Conservation (phyloP, 768 basidiomycete species). For the Sarcodon sp. region DNA sequence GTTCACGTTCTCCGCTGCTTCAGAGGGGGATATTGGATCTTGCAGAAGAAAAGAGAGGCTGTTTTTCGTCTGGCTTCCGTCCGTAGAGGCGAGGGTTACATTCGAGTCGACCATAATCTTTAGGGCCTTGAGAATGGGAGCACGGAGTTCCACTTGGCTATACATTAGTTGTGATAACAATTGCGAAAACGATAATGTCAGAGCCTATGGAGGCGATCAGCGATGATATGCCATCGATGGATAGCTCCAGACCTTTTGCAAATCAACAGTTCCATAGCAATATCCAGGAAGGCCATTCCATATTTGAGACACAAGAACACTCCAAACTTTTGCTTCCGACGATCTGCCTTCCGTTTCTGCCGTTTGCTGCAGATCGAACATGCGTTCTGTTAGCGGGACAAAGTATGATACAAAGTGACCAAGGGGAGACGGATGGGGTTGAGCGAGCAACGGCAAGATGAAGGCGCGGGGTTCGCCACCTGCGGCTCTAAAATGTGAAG, state of each 20-base stretch:
- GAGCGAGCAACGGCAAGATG: slow-evolving; percentile 76
- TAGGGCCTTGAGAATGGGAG: slow-evolving; percentile 71
- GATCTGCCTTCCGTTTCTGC: slow-evolving; percentile 61
- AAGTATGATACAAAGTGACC: slow-evolving; percentile 83
- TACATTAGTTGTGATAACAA: slow-evolving; percentile 93
- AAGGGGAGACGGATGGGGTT: slow-evolving; percentile 71
- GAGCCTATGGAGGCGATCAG: slow-evolving; percentile 30
- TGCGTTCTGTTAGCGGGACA: slow-evolving; percentile 84
- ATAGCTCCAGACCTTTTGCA: slow-evolving; percentile 40
- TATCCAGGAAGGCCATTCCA: slow-evolving; percentile 91
- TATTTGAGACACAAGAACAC: slow-evolving; percentile 83
- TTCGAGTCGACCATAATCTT: slow-evolving; percentile 78
- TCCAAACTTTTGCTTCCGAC: slow-evolving; percentile 92
- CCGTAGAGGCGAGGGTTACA: slow-evolving; percentile 32
- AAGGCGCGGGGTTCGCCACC: slow-evolving; percentile 81
- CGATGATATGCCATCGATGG: background rate
- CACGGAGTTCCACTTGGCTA: slow-evolving; percentile 72
- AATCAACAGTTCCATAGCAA: slow-evolving; percentile 69
- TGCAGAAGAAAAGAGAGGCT: slow-evolving; percentile 14
- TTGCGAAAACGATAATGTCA: slow-evolving; percentile 70
- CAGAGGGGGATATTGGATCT: slow-evolving; percentile 33
- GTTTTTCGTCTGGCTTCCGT: slow-evolving; percentile 15
- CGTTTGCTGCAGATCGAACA: slow-evolving; percentile 80
- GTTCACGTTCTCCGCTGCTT: slow-evolving; percentile 52
- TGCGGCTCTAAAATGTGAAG: slow-evolving; percentile 34